Conservation (phyloP, 2,329 filamentous ascomycete species). For the Botrytis galanthina region DNA sequence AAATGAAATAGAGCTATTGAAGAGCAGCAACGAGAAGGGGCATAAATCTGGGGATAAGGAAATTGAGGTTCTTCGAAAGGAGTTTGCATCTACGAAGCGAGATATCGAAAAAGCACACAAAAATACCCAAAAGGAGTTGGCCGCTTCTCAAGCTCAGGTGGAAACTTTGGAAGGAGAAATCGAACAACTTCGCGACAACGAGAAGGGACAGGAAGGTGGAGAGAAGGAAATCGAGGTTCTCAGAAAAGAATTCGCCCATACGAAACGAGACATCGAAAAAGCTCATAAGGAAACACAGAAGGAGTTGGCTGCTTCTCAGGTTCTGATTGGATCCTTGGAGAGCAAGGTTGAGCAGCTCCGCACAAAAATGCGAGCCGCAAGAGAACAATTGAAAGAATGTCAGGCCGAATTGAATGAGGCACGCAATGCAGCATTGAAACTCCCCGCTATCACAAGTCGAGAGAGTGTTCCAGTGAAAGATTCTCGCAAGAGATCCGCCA, state of each 20-base stretch:
- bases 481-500: slow-evolving; percentile 44
- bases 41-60: slow-evolving; percentile 50
- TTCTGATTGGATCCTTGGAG: slow-evolving; percentile 57
- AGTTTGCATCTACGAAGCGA: slow-evolving; percentile 38
- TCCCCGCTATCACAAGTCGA: slow-evolving; percentile 4
- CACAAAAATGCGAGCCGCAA: slow-evolving; percentile 56
- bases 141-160: slow-evolving; percentile 58
- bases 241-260: slow-evolving; percentile 39
- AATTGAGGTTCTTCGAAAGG: slow-evolving; percentile 41
- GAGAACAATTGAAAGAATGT: slow-evolving; percentile 69
- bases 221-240: slow-evolving; percentile 42
- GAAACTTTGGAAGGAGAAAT: slow-evolving; percentile 45
- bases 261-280: slow-evolving; percentile 36
- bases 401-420: slow-evolving; percentile 46
- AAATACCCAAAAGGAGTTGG: slow-evolving; percentile 33
- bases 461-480: slow-evolving; percentile 35
- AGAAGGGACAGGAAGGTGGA: slow-evolving; percentile 48
- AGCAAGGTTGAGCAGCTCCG: slow-evolving; percentile 39
- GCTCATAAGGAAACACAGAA: slow-evolving; percentile 32
- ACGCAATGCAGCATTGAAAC: slow-evolving; percentile 35
- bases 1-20: slow-evolving; percentile 40
- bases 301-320: slow-evolving; percentile 47
- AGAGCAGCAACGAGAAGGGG: slow-evolving; percentile 44
- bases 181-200: slow-evolving; percentile 37
- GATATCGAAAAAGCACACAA: slow-evolving; percentile 33